Base-by-base conservation (phyloP, 2,329 filamentous ascomycete genomes). In the Annulohypoxylon truncatum region DNA sequence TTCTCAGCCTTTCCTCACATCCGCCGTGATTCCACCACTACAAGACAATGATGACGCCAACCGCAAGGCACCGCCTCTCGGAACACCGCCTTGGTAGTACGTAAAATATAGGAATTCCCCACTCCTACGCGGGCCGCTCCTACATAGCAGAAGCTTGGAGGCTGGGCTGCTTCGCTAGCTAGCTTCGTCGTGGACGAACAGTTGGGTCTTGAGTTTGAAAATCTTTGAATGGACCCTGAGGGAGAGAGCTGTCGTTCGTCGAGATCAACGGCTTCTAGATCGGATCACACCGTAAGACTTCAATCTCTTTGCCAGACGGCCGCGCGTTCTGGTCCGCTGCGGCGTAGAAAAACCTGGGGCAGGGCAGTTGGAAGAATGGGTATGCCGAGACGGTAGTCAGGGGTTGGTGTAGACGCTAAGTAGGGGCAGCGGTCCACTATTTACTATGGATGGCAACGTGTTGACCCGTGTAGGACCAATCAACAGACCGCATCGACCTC, bases 381-480 rank as follows among this genome's bases (percentile, higher is more conserved):
- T 46, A 46, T 46, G 38, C 38, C 13, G 15, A n/a, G 15, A 38
- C 35, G 35, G 35, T 38, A 38, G 35, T 38, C 10, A n/a, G 10
- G 12, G 5, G 33, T 10, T 35, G n/a, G 33, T 12, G 33, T 6
- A 38, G n/a, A 38, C 35, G 35, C 35, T 38, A 38, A n/a, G 35
- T 6, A 38, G 18, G 18, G 35, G 35, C 35, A 15, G 35, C 35
- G 35, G 35, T 2, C 35, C 35, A n/a, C 8, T 7, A 6, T 26
- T 42, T 26, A n/a, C 8, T 7, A 6, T 26, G 35, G 20, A 52
- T 1, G 26, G 35, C 29, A 52, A 48, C 38, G 46, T 55, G 44
- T 51, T 48, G 42, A 42, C 28, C 42, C 42, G 26, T n/a, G 44
- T 33, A 9, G 10, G 13, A 4, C 44, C 46, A 61, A 64, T 64